Evolutionary conservation across 208 protist genomes (phyloP).

Genomic region (Leptomonas seymouri): DNA sequence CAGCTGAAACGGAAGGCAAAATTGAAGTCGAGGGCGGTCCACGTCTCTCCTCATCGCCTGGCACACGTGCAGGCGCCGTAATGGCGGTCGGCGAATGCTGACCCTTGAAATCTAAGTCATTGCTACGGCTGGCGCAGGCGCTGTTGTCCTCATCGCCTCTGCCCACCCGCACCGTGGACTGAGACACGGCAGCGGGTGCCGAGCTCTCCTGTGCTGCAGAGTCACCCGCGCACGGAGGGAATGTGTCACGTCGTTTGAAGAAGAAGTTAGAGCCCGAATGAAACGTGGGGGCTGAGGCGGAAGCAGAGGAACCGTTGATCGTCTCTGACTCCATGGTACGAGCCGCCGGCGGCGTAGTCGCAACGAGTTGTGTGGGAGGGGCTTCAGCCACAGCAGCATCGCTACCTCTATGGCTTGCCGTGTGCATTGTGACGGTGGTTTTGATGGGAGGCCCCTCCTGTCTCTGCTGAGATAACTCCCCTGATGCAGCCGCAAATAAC

Average conservation of each 20-base stretch:
- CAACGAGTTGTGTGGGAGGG: too few species aligned
- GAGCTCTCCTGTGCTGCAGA: background rate
- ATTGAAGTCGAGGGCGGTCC: too few species aligned
- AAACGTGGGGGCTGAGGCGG: background rate
- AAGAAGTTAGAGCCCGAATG: slow-evolving; percentile 10
- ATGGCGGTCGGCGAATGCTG: too few species aligned
- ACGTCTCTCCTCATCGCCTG: too few species aligned
- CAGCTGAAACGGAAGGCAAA: too few species aligned
- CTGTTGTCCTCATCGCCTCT: background rate
- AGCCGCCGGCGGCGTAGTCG: background rate
- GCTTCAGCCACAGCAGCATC: background rate
- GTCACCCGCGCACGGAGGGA: background rate
- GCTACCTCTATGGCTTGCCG: background rate
- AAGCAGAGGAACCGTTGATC: background rate
- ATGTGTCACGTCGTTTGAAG: background rate
- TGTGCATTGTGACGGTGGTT: background rate
- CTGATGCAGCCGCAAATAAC: background rate
- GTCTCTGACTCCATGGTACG: background rate
- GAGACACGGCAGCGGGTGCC: background rate
- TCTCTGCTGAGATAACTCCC: background rate
- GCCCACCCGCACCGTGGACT: background rate
- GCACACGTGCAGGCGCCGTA: too few species aligned
- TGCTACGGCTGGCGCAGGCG: background rate
- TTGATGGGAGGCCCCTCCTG: background rate
- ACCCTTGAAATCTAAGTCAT: too few species aligned